phyloP scores from a whole-genome alignment of 2,329 filamentous ascomycete genomes.

The Colletotrichum chrysophilum region DNA sequence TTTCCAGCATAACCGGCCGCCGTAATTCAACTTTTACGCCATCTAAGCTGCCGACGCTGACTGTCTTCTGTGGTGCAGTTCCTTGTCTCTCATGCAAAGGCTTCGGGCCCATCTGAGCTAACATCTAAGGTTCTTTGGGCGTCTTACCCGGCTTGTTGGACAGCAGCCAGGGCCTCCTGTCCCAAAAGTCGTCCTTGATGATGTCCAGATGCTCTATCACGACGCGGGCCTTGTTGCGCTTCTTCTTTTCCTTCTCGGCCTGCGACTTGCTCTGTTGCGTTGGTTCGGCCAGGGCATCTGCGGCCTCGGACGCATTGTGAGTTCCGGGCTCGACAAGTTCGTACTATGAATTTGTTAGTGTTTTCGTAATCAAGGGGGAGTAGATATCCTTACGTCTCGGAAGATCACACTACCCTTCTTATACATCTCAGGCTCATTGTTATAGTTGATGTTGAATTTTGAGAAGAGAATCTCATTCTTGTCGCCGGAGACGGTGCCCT shows the following conservation, averaged over 20 bases:
- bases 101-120: neutral
- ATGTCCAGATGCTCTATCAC: slow-evolving; percentile 89
- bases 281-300: slow-evolving; percentile 57
- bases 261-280: slow-evolving; percentile 76
- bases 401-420: slow-evolving; percentile 94
- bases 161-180: slow-evolving; percentile 81
- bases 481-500: slow-evolving; percentile 84
- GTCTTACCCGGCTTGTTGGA: slow-evolving; percentile 76
- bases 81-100: neutral
- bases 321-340: slow-evolving; percentile 68
- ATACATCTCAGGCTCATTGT: slow-evolving; percentile 91
- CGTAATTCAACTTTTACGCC: neutral
- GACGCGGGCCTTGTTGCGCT: slow-evolving; percentile 79
- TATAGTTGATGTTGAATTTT: slow-evolving; percentile 93
- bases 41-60: neutral
- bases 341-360: slow-evolving; percentile 54
- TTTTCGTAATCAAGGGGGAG: neutral
- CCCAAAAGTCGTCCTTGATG: slow-evolving; percentile 96
- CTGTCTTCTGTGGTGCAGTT: neutral
- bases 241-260: slow-evolving; percentile 81
- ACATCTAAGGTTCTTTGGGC: slow-evolving; percentile 59
- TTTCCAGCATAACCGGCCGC: neutral
- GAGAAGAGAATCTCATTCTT: slow-evolving; percentile 97
- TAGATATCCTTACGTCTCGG: slow-evolving; percentile 64
- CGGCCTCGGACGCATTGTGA: slow-evolving; percentile 50